Evolutionary conservation across 2,329 filamentous ascomycete species (phyloP).

Genomic region (Fusarium hainanense): DNA sequence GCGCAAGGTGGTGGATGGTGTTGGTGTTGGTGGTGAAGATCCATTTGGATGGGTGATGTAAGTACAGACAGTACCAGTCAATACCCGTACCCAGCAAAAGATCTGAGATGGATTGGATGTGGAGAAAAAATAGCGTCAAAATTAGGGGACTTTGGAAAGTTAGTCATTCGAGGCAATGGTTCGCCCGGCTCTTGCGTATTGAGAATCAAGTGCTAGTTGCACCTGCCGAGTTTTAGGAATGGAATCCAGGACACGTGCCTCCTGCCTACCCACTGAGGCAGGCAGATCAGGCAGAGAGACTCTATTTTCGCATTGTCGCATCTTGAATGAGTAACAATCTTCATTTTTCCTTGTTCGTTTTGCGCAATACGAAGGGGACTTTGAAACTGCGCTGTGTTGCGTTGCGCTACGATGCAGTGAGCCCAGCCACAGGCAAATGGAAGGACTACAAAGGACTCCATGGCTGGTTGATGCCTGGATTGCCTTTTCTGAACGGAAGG

Average conservation of each 20-base stretch:
- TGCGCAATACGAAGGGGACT: conserved; percentile 15
- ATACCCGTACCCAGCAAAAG: neutral
- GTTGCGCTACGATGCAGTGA: neutral
- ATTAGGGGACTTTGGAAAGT: conserved; percentile 35
- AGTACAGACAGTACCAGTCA: neutral
- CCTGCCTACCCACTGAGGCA: conserved; percentile 26
- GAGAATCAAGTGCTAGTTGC: neutral
- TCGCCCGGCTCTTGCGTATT: conserved; percentile 23
- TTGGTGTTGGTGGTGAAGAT: neutral
- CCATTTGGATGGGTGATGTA: neutral
- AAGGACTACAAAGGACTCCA: neutral
- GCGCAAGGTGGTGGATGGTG: conserved; percentile 6
- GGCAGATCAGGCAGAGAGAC: conserved; percentile 43
- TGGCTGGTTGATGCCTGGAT: conserved; percentile 25
- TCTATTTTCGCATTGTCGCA: conserved; percentile 11
- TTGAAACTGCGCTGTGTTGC: conserved; percentile 8
- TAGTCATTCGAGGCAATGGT: conserved; percentile 38
- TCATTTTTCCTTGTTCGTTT: neutral
- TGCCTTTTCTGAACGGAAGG: neutral
- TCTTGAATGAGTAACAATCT: conserved; percentile 15
- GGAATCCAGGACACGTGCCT: conserved; percentile 29
- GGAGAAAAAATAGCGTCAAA: conserved; percentile 27
- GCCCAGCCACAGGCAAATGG: conserved; percentile 4
- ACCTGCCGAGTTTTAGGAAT: conserved; percentile 23
- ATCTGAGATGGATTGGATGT: neutral